Conservation (phyloP, 2,329 filamentous ascomycete genomes). For the Stagonosporopsis vannaccii region DNA sequence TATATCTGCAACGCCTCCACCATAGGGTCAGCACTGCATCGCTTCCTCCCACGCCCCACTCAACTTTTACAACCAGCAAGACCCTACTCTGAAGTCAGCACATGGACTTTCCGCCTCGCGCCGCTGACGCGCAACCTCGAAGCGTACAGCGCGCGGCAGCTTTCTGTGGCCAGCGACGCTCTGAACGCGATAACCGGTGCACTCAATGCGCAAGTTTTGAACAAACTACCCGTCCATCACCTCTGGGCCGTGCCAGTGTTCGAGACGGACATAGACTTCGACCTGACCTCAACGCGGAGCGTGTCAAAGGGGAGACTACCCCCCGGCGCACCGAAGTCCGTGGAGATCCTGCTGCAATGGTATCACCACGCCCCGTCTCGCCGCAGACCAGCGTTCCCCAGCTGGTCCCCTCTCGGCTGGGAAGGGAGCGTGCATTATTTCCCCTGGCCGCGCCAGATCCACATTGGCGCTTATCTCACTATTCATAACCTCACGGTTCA, state of each 20-base stretch:
- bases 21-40: neutral
- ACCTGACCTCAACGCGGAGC: neutral
- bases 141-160: neutral
- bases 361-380: neutral
- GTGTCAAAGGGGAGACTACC: neutral
- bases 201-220: neutral
- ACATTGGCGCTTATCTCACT: neutral
- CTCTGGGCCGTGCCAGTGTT: neutral
- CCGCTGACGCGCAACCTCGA: neutral
- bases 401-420: neutral
- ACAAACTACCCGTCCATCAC: neutral
- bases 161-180: neutral
- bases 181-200: neutral
- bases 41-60: neutral
- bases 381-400: neutral
- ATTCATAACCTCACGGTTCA: neutral
- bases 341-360: neutral
- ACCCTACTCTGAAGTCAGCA: neutral
- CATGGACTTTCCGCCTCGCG: neutral
- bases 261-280: neutral
- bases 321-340: neutral
- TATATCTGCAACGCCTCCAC: neutral
- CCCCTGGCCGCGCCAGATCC: neutral
- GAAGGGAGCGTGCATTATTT: neutral
- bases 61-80: neutral